Conservation (phyloP, 192 early-diverging fungal species). For the Funneliformis geosporum region DNA sequence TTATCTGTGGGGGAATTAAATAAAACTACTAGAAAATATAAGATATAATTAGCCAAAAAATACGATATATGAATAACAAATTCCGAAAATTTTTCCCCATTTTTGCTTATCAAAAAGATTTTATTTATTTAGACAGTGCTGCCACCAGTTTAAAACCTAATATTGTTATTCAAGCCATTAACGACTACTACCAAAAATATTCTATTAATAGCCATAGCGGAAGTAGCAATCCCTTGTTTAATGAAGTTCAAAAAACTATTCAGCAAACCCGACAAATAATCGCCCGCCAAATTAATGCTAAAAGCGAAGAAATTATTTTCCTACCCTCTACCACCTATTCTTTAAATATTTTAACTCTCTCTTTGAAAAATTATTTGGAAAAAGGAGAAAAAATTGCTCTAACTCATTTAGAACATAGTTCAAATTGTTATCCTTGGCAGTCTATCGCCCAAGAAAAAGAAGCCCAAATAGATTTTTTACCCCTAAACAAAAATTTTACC, state of each 20-base stretch:
- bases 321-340: constrained; percentile 21
- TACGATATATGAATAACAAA: constrained; percentile 20
- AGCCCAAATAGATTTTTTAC: constrained; percentile 12
- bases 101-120: constrained; percentile 14
- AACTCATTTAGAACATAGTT: constrained; percentile 31
- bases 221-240: constrained; percentile 9
- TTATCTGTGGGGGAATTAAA: no score
- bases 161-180: constrained; percentile 30
- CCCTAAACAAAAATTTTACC: neutral
- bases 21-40: no score
- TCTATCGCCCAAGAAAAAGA: constrained; percentile 12
- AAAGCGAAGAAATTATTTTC: constrained; percentile 28
- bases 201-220: constrained; percentile 25
- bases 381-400: constrained; percentile 17
- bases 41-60: no score
- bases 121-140: constrained; percentile 28
- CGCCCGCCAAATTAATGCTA: constrained; percentile 12
- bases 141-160: constrained; percentile 24
- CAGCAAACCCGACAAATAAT: neutral
- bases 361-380: constrained; percentile 22
- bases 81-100: constrained; percentile 22
- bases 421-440: constrained; percentile 28
- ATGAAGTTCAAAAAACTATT: constrained; percentile 16
- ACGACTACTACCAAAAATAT: constrained; percentile 22
- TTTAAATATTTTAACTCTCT: no score